Evolutionary conservation across 2,329 filamentous ascomycete genomes (phyloP).

Genomic region (Aspergillus fischeri): DNA sequence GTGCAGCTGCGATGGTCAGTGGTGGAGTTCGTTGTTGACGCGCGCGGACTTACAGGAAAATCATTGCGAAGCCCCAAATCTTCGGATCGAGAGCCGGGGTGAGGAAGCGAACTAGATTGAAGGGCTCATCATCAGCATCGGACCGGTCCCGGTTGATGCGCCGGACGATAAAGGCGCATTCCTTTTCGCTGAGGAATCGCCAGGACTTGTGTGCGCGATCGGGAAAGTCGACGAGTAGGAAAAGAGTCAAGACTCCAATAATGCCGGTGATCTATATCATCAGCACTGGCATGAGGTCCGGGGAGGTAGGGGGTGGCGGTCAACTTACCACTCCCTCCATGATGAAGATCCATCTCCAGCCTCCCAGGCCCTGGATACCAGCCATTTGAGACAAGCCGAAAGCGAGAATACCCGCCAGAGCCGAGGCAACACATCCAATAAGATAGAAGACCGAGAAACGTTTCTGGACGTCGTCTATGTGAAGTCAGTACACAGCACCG

Average conservation of each 20-base stretch:
- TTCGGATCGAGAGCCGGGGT: conserved; percentile 48
- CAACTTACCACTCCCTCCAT: conserved; percentile 44
- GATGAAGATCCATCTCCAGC: conserved; percentile 56
- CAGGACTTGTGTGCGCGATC: conserved; percentile 30
- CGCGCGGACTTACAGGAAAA: conserved; percentile 46
- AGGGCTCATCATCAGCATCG: conserved; percentile 48
- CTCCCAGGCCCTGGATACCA: conserved; percentile 40
- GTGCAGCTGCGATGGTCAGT: conserved; percentile 37
- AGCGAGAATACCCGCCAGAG: conserved; percentile 46
- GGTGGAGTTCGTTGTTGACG: too few relatives aligned
- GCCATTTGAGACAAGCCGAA: conserved; percentile 41
- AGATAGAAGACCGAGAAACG: conserved; percentile 46
- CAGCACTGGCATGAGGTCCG: not conserved
- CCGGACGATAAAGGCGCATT: conserved; percentile 48
- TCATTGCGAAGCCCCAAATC: conserved; percentile 52
- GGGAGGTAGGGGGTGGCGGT: too few relatives aligned
- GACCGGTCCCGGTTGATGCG: conserved; percentile 51
- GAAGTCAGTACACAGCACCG: not conserved
- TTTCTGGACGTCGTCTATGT: conserved; percentile 28
- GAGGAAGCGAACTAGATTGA: conserved; percentile 46
- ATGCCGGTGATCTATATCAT: conserved; percentile 21
- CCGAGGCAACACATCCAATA: conserved; percentile 46
- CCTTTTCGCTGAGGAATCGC: conserved; percentile 33
- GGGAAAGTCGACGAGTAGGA: conserved; percentile 39
- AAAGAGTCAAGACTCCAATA: conserved; percentile 27